These are phyloP conservation scores for Ophiorrhiza pumila DNA, from an alignment of 257 asterid species.

Conservation along the genomic window DNA sequence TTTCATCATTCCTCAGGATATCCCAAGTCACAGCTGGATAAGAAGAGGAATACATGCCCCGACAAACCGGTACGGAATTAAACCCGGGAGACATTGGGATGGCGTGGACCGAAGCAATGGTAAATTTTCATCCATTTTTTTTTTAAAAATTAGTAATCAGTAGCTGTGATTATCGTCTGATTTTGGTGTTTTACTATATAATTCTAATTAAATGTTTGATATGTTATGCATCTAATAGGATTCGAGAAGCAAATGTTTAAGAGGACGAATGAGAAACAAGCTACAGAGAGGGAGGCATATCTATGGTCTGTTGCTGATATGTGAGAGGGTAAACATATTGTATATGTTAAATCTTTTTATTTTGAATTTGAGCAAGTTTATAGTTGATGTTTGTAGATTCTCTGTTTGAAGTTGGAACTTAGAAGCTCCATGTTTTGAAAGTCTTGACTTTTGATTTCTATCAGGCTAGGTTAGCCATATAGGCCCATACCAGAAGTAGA, in stretches of 20 bases:
- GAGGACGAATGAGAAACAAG: slow-evolving; percentile 67
- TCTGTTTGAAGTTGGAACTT: too few relatives aligned
- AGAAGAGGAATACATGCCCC: slow-evolving; percentile 67
- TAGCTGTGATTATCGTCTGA: too few relatives aligned
- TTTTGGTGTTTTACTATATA: background rate
- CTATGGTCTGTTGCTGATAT: slow-evolving; percentile 81
- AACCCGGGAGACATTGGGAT: slow-evolving; percentile 96
- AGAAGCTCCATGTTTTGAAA: too few relatives aligned
- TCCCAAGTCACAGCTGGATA: slow-evolving; percentile 83
- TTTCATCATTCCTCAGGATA: slow-evolving; percentile 72
- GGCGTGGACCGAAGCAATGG: slow-evolving; percentile 89
- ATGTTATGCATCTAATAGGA: slow-evolving; percentile 35
- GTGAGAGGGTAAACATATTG: slow-evolving; percentile 25
- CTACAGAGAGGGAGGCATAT: slow-evolving; percentile 77
- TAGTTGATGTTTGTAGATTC: too few relatives aligned
- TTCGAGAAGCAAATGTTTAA: slow-evolving; percentile 65
- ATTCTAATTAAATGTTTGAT: background rate
- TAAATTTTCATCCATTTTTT: slow-evolving; percentile 20
- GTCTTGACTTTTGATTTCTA: too few relatives aligned
- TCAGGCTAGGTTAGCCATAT: too few relatives aligned
- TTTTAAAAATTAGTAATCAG: background rate
- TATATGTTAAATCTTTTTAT: background rate
- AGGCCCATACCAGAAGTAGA: too few relatives aligned
- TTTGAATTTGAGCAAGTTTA: background rate
- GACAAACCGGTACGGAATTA: slow-evolving; percentile 79